Base-by-base conservation (phyloP, 177 flowering plant genomes). In the Vitis hybrid region DNA sequence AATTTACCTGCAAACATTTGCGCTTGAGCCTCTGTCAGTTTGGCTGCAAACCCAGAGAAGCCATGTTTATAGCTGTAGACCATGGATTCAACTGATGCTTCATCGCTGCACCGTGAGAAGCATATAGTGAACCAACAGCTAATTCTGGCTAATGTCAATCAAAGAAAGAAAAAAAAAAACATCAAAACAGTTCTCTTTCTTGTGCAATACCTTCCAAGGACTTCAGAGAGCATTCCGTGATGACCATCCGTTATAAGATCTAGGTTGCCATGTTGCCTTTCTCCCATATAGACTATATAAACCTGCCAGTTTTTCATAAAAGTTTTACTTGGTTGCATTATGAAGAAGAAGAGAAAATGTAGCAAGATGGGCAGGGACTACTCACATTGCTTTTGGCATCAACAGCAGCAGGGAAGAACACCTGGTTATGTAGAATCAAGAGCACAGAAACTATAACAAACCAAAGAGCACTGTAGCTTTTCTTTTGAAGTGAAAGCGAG, bases 281-380 rank as follows among this genome's bases (percentile, higher is more conserved):
- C 73, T 33, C 83, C 85, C 73, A 81, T 57, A 59, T 79, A 80
- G 11, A 81, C 79, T 5, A 83, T 81, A 64, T 81, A 63, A 19
- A 83, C 82, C 84, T 83, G 79, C 49, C 21, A 16, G 12, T 16
- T 11, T 6, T 49, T 39, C 45, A 39, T 4, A 39, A 7, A 39
- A 39, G 45, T 39, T 39, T 39, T 4, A 39, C 8, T 39, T 39
- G 45, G 45, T 39, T 39, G 45, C 45, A 39, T 7, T 39, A 39
- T 4, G 45, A 39, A 39, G 45, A 39, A 39, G 45, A 26, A 26
- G 29, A 26, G 29, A 26, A 26, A 26, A 39, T 39, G 45, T 39
- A 39, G 45, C 45, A 7, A 39, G 45, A 39, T 7, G 45, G 45
- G 45, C 8, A 39, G 45, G 45, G 45, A 39, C 7, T 4, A 39